phyloP scores from a whole-genome alignment of 2,329 filamentous ascomycete species.

The Aspergillus thermomutatus region DNA sequence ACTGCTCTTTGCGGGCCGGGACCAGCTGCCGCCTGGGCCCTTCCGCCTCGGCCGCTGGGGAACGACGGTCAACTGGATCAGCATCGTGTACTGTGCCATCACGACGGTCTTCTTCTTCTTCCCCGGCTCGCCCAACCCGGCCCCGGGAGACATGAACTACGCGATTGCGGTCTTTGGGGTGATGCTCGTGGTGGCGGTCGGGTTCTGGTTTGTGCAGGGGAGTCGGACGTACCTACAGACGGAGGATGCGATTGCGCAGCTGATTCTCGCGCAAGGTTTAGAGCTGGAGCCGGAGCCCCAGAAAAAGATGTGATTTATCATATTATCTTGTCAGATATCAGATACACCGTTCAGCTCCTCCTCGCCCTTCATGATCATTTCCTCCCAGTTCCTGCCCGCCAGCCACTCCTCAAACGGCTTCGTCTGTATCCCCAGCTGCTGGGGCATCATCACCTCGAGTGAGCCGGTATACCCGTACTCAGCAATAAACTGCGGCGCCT shows the following conservation, averaged over 20 bases:
- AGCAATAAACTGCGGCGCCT: conserved; percentile 31
- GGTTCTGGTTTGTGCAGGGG: conserved; percentile 52
- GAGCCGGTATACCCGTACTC: conserved; percentile 46
- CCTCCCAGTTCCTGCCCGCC: conserved; percentile 18
- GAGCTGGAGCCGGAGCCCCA: conserved; percentile 11
- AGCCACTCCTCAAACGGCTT: conserved; percentile 20
- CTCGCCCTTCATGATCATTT: background rate
- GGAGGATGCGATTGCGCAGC: conserved; percentile 24
- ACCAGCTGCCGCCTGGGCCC: conserved; percentile 47
- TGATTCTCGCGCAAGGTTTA: conserved; percentile 22
- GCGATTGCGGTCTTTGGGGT: conserved; percentile 57
- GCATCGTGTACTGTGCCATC: conserved; percentile 51
- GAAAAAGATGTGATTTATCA: background rate
- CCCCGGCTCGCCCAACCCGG: conserved; percentile 44
- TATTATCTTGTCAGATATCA: background rate
- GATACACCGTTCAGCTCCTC: conserved; percentile 4
- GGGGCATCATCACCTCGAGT: conserved; percentile 36
- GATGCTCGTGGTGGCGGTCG: conserved; percentile 50
- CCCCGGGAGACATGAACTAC: conserved; percentile 53
- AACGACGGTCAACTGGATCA: conserved; percentile 44
- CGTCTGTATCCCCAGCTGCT: conserved; percentile 18
- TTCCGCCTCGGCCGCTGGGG: conserved; percentile 48
- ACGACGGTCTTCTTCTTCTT: conserved; percentile 58
- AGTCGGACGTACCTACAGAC: conserved; percentile 36
- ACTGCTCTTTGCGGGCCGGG: conserved; percentile 50